Evolutionary conservation across 805 yeast genomes (phyloP).

Genomic region (Yamadazyma akitaensis): DNA sequence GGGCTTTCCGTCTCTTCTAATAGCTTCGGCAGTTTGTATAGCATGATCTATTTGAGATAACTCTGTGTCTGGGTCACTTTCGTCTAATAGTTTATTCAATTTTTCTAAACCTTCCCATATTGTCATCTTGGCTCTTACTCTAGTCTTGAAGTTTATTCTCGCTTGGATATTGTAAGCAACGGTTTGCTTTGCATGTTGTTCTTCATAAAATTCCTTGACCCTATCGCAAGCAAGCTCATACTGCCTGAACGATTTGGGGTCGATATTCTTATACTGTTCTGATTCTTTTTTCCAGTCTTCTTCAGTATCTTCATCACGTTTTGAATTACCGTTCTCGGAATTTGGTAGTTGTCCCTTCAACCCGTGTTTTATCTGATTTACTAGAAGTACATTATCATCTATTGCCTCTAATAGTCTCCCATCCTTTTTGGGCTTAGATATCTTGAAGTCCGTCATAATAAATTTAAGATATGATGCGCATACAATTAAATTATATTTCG

Average conservation of each 20-base stretch:
- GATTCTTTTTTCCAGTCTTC: conserved; percentile 26
- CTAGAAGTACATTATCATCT: conserved; percentile 25
- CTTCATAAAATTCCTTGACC: conserved; percentile 62
- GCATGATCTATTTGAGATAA: conserved; percentile 75
- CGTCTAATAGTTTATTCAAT: conserved; percentile 61
- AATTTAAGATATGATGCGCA: neutral
- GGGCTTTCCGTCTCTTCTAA: conserved; percentile 62
- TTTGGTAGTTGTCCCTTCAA: conserved; percentile 5
- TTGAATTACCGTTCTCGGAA: neutral
- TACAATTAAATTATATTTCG: too few species aligned
- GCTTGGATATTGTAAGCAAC: conserved; percentile 73
- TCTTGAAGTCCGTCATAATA: conserved; percentile 3
- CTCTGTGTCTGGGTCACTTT: conserved; percentile 74
- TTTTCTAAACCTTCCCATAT: conserved; percentile 69
- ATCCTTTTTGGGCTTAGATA: conserved; percentile 2
- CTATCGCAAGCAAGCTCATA: conserved; percentile 68
- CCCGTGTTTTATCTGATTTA: conserved; percentile 21
- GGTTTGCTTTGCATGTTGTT: conserved; percentile 67
- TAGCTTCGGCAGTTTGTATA: conserved; percentile 72
- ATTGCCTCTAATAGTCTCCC: conserved; percentile 22
- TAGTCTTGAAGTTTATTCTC: conserved; percentile 65
- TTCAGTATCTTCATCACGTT: neutral
- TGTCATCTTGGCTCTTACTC: conserved; percentile 62
- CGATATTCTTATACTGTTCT: conserved; percentile 30
- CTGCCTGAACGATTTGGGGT: conserved; percentile 51